Evolutionary conservation across 768 basidiomycete genomes (phyloP).

Genomic region (Trametes sanguinea): DNA sequence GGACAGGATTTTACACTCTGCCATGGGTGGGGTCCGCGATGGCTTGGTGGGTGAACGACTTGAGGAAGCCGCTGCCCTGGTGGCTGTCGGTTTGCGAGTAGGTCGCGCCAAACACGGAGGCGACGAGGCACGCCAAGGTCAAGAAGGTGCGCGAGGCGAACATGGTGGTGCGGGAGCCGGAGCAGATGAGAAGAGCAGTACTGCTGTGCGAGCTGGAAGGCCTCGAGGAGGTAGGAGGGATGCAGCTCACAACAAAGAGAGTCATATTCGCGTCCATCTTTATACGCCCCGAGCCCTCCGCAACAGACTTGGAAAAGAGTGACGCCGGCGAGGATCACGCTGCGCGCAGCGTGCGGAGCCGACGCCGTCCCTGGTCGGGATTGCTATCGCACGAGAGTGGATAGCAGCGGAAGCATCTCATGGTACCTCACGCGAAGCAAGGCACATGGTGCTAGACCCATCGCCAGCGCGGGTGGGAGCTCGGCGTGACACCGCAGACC

Average conservation of each 20-base stretch:
- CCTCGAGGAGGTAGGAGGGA: constrained; percentile 3
- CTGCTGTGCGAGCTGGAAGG: constrained; percentile 9
- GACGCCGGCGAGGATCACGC: constrained; percentile 11
- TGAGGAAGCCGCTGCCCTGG: constrained; percentile 49
- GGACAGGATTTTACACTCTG: constrained; percentile 53
- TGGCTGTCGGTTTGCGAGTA: constrained; percentile 51
- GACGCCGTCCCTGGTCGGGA: background rate
- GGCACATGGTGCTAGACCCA: constrained; percentile 8
- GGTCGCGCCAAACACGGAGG: constrained; percentile 40
- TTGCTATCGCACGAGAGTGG: constrained; percentile 1
- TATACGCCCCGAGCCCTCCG: constrained; percentile 4
- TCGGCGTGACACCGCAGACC: background rate
- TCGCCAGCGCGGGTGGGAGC: background rate
- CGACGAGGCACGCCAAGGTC: constrained; percentile 8
- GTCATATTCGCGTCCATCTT: background rate
- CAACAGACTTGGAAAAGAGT: background rate
- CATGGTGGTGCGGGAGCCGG: constrained; percentile 5
- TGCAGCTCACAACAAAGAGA: constrained; percentile 15
- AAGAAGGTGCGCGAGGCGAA: constrained; percentile 4
- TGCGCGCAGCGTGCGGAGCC: constrained; percentile 12
- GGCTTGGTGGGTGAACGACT: constrained; percentile 49
- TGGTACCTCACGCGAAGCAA: constrained; percentile 13
- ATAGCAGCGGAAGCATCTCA: constrained; percentile 9
- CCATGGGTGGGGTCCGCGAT: constrained; percentile 67
- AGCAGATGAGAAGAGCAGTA: background rate